A percentile compares a stretch with the other conserved stretches of the same genome.
Conservation (phyloP, 495 filamentous ascomycete species). For the Daldinia bambusicola region DNA sequence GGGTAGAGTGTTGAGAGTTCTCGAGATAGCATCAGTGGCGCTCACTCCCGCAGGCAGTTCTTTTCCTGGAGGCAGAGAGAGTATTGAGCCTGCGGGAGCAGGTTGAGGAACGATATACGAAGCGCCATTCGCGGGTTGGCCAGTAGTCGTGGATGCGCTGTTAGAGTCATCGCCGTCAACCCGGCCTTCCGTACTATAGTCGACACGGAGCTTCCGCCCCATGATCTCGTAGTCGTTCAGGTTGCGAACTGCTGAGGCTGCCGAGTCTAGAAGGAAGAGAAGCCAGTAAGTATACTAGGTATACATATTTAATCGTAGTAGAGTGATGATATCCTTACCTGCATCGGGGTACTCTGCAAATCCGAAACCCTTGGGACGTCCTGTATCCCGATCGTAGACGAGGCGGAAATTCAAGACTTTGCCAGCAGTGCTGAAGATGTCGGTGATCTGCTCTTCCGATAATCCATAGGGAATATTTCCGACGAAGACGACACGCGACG, state of each 20-base stretch:
- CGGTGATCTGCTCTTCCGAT: constrained; percentile 92
- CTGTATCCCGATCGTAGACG: constrained; percentile 95
- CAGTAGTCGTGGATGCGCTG: constrained; percentile 58
- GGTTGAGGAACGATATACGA: constrained; percentile 32
- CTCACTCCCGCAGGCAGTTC: constrained; percentile 82
- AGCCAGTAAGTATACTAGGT: constrained; percentile 28
- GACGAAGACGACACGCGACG: constrained; percentile 76
- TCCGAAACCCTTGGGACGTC: constrained; percentile 94
- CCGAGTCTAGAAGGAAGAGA: constrained; percentile 69
- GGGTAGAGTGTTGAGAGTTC: constrained; percentile 84
- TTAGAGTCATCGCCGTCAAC: constrained; percentile 69
- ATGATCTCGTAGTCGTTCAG: constrained; percentile 96
- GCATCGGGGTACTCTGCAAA: constrained; percentile 93
- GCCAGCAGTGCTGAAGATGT: constrained; percentile 88
- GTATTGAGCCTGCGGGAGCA: constrained; percentile 60
- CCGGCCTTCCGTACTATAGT: constrained; percentile 91
- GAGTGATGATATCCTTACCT: constrained; percentile 48
- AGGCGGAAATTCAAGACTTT: constrained; percentile 92
- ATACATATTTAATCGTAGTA: background rate
- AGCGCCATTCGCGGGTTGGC: constrained; percentile 48
- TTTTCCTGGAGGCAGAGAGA: constrained; percentile 83
- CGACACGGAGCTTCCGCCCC: constrained; percentile 92
- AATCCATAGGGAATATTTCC: constrained; percentile 88
- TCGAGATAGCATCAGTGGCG: constrained; percentile 89
- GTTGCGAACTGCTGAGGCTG: constrained; percentile 93